Base-by-base conservation (phyloP, 2,329 filamentous ascomycete genomes). In the Scedosporium dehoogii region DNA sequence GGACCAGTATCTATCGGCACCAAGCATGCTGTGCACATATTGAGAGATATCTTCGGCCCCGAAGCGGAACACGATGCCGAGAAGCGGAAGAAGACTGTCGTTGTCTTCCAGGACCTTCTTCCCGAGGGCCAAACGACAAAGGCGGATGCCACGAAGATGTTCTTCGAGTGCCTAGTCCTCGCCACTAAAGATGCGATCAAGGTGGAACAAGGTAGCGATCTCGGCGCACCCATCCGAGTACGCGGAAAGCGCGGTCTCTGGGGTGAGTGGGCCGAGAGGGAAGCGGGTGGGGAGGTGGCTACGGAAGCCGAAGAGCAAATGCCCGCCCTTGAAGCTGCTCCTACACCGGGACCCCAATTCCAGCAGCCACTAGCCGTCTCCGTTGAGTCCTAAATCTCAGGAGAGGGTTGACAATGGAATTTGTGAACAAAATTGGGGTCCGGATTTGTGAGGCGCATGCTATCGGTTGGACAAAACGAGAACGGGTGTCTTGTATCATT, bases 141-240 rank as follows among this genome's bases (percentile, higher is more conserved):
- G 74, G 89, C 89, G 7, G 94, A 97, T 69, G 94, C 94, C 0
- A 99, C 94, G 53, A 97, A 97, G 81, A 97, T 99, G 92, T 99
- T 99, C 79, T 99, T 99, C 70, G 94, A 99, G 76, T 88, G 94
- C 62, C 81, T 99, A 25, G 94, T 99, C 3, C 82, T 99, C 57
- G 94, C 93, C 4, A 99, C 94, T 51, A 99, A 99, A 78, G 94
- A 99, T 72, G 94, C 94, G 29, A 90, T 99, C 76, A 96, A 96
- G 76, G 91, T 97, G 27, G 93, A 97, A 72, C 94, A 99, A 75
- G 83, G 84, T 58, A 79, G 87, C 65, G 83, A 81, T 44, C 83
- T 97, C 27, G 92, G 92, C 59, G 89, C 87, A 2, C 84, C 88
- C 14, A 91, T 99, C 70, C 83, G 88, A 63, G 89, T 99, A 63